Evolutionary conservation across 805 yeast species (phyloP), one percentile per base, ranked within the genome.

Genomic region (Zygotorulaspora chibaensis): DNA sequence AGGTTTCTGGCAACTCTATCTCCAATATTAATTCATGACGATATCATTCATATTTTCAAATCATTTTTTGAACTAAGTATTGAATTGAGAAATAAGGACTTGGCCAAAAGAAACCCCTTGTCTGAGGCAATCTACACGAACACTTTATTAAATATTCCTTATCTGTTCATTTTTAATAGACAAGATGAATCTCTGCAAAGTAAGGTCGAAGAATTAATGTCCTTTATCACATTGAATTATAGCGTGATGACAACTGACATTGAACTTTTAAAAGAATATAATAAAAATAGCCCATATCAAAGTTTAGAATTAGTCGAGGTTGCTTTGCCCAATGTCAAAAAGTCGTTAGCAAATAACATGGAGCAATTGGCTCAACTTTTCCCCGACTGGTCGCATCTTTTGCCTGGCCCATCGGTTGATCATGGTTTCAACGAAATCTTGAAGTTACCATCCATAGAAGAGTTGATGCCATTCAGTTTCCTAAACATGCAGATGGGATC

Each of bases 51-150:
- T 29, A 63, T 86, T 4, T 75, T 80, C 55, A 70, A 66, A 42
- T 79, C 76, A 48, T 70, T 87, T 20, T 65, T 87, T 47, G 66
- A 69, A 3, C 57, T 76, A 29, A 77, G 90, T 1, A 70, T 80
- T 35, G 80, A 75, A 2, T 66, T 85, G 46, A 87, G 83, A 59
- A 51, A 61, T 3, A n/a, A 43, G 1, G 51, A 48, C 5, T 35
- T 64, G 28, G 49, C 62, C 31, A 62, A 61, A 25, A 74, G 89
- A 62, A 72, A 68, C 41, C 79, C 84, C 2, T 64, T 83, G 38
- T 87, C 86, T 3, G 88, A 87, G 60, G 80, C 83, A 40, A 63
- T 88, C 13, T 86, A 68, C 59, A 81, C 79, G 53, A 79, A 79
- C 53, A 77, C 80, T 1, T 64, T 84, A 43, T 60, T 82, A 13